These are phyloP conservation scores for Lenzites betulinus DNA, from an alignment of 768 basidiomycete species.

Conservation along the genomic window DNA sequence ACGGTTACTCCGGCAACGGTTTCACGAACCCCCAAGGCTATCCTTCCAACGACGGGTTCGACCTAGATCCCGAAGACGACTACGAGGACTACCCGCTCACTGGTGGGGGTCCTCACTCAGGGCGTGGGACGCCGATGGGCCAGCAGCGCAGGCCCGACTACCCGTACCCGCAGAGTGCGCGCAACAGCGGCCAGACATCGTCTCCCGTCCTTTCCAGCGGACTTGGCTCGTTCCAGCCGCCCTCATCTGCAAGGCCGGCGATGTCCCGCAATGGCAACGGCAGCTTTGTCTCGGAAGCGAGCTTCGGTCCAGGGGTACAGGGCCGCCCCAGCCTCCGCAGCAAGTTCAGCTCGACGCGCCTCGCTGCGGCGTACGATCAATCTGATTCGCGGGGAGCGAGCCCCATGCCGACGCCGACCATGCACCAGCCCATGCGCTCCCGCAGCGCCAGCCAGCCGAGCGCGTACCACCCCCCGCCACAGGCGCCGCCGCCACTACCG, in stretches of 20 bases:
- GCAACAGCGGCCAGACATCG: conserved; percentile 16
- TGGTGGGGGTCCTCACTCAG: conserved; percentile 48
- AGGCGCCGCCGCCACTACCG: conserved; percentile 54
- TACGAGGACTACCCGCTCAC: conserved; percentile 73
- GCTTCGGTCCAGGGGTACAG: conserved; percentile 11
- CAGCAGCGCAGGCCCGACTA: conserved; percentile 45
- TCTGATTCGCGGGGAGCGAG: conserved; percentile 26
- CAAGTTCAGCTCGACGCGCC: conserved; percentile 69
- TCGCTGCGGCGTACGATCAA: conserved; percentile 55
- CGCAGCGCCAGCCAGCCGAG: conserved; percentile 81
- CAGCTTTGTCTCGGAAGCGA: conserved; percentile 48
- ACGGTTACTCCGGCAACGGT: conserved; percentile 18
- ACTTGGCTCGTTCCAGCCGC: conserved; percentile 37
- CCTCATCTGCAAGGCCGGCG: conserved; percentile 39
- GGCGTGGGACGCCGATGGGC: conserved; percentile 74
- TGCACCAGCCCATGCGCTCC: conserved; percentile 45
- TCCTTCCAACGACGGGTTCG: conserved; percentile 68
- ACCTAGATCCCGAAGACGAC: conserved; percentile 72
- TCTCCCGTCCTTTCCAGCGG: conserved; percentile 17
- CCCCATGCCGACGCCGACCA: conserved; percentile 24
- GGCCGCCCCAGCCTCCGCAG: conserved; percentile 47
- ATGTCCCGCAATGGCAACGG: conserved; percentile 46
- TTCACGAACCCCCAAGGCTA: conserved; percentile 57
- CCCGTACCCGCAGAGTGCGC: conserved; percentile 21
- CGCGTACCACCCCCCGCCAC: conserved; percentile 57